phyloP scores from a whole-genome alignment of 2,329 filamentous ascomycete species.

The Emergomyces pasteurianus region DNA sequence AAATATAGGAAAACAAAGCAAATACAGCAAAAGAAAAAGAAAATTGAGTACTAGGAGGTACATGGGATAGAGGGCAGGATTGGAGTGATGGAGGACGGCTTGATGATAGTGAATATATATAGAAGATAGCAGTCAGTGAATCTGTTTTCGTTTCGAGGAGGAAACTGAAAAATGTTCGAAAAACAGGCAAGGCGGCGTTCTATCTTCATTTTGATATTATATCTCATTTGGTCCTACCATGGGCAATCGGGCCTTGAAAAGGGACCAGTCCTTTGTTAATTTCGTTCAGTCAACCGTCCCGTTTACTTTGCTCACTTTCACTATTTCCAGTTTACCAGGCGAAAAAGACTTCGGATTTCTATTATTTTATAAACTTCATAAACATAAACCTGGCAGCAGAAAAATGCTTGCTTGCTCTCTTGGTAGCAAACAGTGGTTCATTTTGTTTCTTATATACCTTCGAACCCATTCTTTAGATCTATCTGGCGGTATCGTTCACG shows the following conservation, averaged over 20 bases:
- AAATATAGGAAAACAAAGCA: neutral
- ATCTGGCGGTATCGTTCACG: slow-evolving; percentile 67
- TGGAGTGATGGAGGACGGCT: neutral
- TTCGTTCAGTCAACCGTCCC: neutral
- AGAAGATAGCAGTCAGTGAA: too few relatives aligned
- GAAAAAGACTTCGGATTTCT: neutral
- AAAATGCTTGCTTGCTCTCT: neutral
- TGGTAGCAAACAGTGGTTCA: neutral
- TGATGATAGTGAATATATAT: neutral
- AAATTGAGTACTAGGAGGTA: neutral
- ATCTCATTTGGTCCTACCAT: neutral
- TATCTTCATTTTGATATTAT: neutral
- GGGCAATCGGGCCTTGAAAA: neutral
- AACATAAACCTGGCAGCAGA: neutral
- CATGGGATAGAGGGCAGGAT: too few relatives aligned
- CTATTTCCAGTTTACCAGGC: neutral
- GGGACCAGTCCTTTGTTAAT: neutral
- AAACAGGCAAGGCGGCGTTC: neutral
- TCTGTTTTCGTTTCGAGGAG: neutral
- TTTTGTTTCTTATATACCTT: slow-evolving; percentile 32
- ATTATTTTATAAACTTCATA: neutral
- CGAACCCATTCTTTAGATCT: slow-evolving; percentile 60
- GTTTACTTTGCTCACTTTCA: neutral
- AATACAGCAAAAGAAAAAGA: neutral
- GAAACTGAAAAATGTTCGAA: neutral